phyloP scores from a whole-genome alignment of 139 green algal species.

The Tetraselmis striata region DNA sequence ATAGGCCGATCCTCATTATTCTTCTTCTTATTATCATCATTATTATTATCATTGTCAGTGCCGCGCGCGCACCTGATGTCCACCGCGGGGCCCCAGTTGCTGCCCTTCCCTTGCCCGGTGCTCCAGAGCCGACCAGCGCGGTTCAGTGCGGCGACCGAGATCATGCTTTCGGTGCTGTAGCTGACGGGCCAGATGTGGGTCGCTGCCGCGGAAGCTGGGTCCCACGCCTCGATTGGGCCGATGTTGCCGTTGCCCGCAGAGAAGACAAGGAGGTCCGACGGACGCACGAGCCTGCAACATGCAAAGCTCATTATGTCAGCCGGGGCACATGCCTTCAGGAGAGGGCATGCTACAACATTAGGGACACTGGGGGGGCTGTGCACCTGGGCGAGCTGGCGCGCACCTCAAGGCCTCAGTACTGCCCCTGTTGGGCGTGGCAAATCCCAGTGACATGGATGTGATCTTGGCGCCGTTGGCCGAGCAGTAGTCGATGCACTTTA shows the following conservation, averaged over 20 bases:
- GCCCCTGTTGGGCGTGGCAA: too few relatives aligned
- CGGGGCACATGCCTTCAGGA: neutral
- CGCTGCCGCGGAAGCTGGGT: neutral
- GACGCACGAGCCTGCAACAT: neutral
- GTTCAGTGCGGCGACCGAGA: neutral
- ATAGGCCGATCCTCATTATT: too few relatives aligned
- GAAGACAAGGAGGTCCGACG: neutral
- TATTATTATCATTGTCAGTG: too few relatives aligned
- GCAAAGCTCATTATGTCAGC: neutral
- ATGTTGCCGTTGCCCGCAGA: neutral
- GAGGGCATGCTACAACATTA: neutral
- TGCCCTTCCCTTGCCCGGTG: neutral
- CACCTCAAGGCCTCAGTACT: too few relatives aligned
- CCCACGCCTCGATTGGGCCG: neutral
- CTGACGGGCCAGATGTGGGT: neutral
- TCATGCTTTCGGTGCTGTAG: neutral
- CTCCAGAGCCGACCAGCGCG: neutral
- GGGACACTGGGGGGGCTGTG: neutral
- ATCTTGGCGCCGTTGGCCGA: neutral
- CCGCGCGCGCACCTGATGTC: neutral
- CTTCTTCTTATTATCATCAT: too few relatives aligned
- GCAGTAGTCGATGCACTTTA: neutral
- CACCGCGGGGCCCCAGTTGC: neutral
- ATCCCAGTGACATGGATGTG: neutral
- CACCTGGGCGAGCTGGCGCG: too few relatives aligned